Evolutionary conservation across 176 grass and related monocot genomes (phyloP), one percentile per base, ranked within the genome.

Genomic region (Oryza longistaminata): DNA sequence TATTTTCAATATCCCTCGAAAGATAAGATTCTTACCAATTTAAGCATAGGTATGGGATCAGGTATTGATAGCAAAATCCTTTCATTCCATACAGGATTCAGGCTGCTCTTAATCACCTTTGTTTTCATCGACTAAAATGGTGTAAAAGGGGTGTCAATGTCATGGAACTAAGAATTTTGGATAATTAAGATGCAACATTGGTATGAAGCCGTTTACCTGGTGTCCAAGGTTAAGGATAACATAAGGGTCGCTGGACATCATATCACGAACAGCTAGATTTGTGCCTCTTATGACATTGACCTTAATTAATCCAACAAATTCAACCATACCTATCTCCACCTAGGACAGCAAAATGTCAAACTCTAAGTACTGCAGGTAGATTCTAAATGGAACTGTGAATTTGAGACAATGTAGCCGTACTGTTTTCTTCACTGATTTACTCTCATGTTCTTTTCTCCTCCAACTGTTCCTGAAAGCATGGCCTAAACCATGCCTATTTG

Each of bases 71-170:
- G 85, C 88, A 99, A 86, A 3, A 96, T 83, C 24, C 88, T 87
- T 87, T 96, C 96, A 24, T 99, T 99, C 96, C 96, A 96, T 85
- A 92, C 83, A 66, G 93, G 96, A 83, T 96, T 94, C 50, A 99
- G 86, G 67, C 79, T 99, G 75, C 84, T 99, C 87, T 90, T 95
- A 86, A 99, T 88, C 81, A 95, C 93, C 71, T 94, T 94, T 75
- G 96, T 96, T 89, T 88, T 99, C 96, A 92, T 93, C 31, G 96
- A 86, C 96, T 99, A 84, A 78, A 94, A 77, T 25, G 77, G 42
- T 70, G 19, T 85, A 46, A 68, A 86, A 5, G 33, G 43, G n/a
- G 87, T 19, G 33, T 74, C 0, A 16, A 64, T 33, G 37, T 85
- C 70, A 90, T 49, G 25, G 76, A 90, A 65, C 43, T 71, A 64